Conservation (phyloP, 805 yeast genomes). For the Sungouiozyma ichnusensis region DNA sequence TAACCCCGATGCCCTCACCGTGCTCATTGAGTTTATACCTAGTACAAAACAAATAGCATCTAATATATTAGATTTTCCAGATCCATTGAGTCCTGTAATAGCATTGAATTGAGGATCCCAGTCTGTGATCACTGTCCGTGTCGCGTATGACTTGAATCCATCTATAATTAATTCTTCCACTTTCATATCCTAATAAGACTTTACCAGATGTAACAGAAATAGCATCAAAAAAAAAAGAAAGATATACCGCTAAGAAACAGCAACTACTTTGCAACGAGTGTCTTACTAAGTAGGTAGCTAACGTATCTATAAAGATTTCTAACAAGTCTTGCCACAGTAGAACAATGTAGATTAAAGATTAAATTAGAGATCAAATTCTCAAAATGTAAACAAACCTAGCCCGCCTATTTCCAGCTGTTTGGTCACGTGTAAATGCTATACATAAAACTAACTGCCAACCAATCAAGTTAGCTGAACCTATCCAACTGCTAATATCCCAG, state of each 20-base stretch:
- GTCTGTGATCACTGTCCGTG: constrained; percentile 85
- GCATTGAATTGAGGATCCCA: constrained; percentile 98
- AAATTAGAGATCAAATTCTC: too few relatives aligned
- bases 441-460: not conserved
- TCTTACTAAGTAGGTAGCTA: too few relatives aligned
- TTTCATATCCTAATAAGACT: constrained; percentile 39
- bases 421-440: not conserved
- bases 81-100: constrained; percentile 94
- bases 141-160: constrained; percentile 96
- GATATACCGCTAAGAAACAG: too few relatives aligned
- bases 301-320: too few relatives aligned
- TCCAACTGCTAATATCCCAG: too few relatives aligned
- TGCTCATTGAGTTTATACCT: constrained; percentile 90
- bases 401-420: not conserved
- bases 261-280: too few relatives aligned
- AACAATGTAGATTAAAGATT: too few relatives aligned
- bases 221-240: not conserved
- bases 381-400: not conserved
- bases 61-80: constrained; percentile 91
- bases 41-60: constrained; percentile 98
- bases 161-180: constrained; percentile 95
- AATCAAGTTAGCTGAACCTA: too few relatives aligned
- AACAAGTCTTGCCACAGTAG: too few relatives aligned
- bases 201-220: not conserved
- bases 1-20: constrained; percentile 84